phyloP scores from a whole-genome alignment of 257 asterid genomes.

The Jacaranda copaia region DNA sequence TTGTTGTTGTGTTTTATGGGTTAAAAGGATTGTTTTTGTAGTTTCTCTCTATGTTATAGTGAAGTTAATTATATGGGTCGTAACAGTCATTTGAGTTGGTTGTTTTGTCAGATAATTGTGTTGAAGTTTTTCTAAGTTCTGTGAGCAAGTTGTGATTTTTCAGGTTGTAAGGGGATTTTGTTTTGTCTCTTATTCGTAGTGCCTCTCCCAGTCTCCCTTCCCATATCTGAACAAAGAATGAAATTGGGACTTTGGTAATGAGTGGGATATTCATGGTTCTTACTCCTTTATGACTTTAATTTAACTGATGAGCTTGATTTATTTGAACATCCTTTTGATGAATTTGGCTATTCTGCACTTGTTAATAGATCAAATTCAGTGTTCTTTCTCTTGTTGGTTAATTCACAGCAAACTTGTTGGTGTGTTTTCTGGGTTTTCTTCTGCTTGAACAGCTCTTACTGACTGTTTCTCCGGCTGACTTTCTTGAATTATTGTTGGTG shows the following conservation, averaged over 20 bases:
- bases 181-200: constrained; percentile 15
- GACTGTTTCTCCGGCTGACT: constrained; percentile 1
- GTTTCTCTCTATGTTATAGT: not conserved
- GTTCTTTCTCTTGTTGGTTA: not conserved
- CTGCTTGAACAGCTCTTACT: not conserved
- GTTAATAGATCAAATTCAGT: not conserved
- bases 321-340: not conserved
- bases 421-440: not conserved
- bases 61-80: not conserved
- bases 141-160: constrained; percentile 25
- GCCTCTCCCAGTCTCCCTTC: not conserved
- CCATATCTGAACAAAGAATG: not conserved
- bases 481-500: constrained; percentile 15
- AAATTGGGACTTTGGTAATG: not conserved
- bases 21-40: constrained; percentile 5
- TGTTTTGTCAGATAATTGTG: not conserved
- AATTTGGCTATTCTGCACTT: not conserved
- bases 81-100: constrained; percentile 1
- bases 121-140: not conserved
- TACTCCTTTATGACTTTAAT: not conserved
- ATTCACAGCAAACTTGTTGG: not conserved
- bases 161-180: not conserved
- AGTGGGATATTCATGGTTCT: constrained; percentile 10
- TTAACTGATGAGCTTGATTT: not conserved
- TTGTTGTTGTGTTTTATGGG: constrained; percentile 21